These are phyloP conservation scores for Kodamaea sagamina DNA, from an alignment of 805 yeast genomes.

Conservation along the genomic window DNA sequence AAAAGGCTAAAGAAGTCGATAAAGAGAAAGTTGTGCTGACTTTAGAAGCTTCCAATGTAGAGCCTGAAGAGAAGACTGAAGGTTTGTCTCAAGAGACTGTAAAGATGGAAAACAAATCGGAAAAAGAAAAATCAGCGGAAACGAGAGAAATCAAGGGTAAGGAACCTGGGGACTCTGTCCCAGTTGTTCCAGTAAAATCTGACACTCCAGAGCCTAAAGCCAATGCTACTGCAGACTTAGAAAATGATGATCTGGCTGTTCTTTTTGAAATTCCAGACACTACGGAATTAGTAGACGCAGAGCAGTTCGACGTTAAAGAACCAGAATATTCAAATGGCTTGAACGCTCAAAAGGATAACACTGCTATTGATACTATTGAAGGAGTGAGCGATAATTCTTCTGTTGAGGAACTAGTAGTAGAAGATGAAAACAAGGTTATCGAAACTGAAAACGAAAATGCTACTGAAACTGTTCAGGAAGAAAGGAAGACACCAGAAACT, in stretches of 20 bases:
- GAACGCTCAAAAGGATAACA: background rate
- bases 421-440: background rate
- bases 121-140: background rate
- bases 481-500: no score
- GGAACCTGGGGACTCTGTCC: no score
- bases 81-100: no score
- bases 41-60: background rate
- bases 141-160: no score
- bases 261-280: conserved; percentile 6
- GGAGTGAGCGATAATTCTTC: conserved; percentile 6
- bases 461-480: no score
- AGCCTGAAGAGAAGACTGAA: conserved; percentile 2
- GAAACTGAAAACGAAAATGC: background rate
- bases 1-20: conserved; percentile 12
- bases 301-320: background rate
- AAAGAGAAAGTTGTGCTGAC: background rate
- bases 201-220: no score
- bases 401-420: conserved; percentile 5
- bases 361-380: background rate
- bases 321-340: background rate
- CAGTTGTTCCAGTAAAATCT: no score
- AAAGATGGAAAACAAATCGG: background rate
- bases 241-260: background rate
- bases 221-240: background rate
- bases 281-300: background rate